Percentiles rank a stretch among this genome's conserved stretches.
Evolutionary conservation across 805 yeast genomes (phyloP).

Genomic region (Saturnispora quitensis): DNA sequence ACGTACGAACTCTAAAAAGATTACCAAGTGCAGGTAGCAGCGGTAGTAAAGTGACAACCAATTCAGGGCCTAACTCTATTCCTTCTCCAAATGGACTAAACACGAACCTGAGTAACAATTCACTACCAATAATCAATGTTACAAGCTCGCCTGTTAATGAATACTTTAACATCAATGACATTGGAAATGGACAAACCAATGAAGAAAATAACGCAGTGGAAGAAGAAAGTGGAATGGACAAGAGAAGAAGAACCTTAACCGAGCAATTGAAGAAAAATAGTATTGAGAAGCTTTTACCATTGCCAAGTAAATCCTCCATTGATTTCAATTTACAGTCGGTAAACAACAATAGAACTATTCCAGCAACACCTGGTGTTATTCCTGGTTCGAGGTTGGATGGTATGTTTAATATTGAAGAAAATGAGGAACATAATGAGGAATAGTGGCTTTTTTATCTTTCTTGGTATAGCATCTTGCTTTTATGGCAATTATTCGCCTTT

Average conservation of each 20-base stretch:
- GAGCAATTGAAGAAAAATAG: constrained; percentile 8
- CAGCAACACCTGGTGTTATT: constrained; percentile 14
- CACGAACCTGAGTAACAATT: background rate
- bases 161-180: constrained; percentile 7
- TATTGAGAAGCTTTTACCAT: background rate
- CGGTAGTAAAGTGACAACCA: constrained; percentile 7
- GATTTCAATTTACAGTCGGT: background rate
- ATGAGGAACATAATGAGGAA: background rate
- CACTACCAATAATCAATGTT: background rate
- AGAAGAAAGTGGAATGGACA: constrained; percentile 4
- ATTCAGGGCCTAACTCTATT: background rate
- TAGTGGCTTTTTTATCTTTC: too few species aligned
- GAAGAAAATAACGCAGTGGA: background rate
- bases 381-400: constrained; percentile 12
- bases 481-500: background rate
- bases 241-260: constrained; percentile 12
- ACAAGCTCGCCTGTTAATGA: background rate
- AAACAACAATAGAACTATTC: background rate
- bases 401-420: constrained; percentile 6
- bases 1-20: constrained; percentile 11
- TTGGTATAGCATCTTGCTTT: too few species aligned
- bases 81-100: background rate
- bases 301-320: background rate
- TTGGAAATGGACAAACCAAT: constrained; percentile 24
- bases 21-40: constrained; percentile 8